Evolutionary conservation across 164 flowering plant genomes (phyloP), one percentile per base, ranked within the genome.

Genomic region (Umbilicus rupestris): DNA sequence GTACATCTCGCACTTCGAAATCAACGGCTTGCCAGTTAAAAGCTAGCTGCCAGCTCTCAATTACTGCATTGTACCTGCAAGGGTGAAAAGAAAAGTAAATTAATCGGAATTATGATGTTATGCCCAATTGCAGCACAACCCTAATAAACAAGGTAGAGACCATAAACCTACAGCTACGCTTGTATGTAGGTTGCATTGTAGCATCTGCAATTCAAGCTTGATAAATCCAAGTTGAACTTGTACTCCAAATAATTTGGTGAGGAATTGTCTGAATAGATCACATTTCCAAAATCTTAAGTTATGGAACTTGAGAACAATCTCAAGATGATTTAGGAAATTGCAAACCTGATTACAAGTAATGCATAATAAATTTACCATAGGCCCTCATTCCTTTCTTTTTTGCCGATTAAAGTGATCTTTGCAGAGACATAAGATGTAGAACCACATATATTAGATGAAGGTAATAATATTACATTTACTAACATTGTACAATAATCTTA

Each of bases 1-100:
- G 74, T 19, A 92, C 94, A 71, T 95, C 94, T 45, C 85, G 77
- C 5, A 95, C 69, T 83, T 89, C 88, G 68, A 89, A 83, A 71
- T 84, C 80, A 52, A 74, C 74, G 17, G 75, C 87, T 59, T 81
- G 88, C 96, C 90, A 85, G 68, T 70, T 76, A 64, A 87, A 88
- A 15, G 78, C 80, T 57, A 82, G 52, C 71, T 86, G 83, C 96
- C 96, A 86, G 72, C 94, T 86, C 71, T 75, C 78, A 62, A 95
- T 84, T 47, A 95, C 94, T 19, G 88, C 87, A 75, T 78, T 80
- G 64, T 82, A 92, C 74, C 99, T 76, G 73, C 20, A 67, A 12
- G 0, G 26, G 26, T 5, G 7, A 15, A 33, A 63, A 35, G 14
- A 35, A 37, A 20, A 39, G 24, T 14, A 33, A 14, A 62, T 0